These are phyloP conservation scores for Apiotrichum sp. DNA, from an alignment of 1,284 basidiomycete species.

Conservation along the genomic window DNA sequence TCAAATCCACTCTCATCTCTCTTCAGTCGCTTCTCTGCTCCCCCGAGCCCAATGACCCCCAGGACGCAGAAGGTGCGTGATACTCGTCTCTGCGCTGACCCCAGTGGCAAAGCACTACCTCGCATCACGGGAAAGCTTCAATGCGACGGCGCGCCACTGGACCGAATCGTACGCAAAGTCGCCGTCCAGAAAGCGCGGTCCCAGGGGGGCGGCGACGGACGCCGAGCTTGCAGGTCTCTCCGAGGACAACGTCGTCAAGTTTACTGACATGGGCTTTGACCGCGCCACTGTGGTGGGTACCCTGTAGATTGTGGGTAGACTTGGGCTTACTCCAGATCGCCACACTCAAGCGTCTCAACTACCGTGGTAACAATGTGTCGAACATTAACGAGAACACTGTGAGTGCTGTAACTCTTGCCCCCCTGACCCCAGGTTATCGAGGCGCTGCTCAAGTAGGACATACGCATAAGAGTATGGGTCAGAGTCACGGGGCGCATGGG, in stretches of 20 bases:
- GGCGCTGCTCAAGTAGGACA: slow-evolving; percentile 36
- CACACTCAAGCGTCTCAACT: slow-evolving; percentile 79
- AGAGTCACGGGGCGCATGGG: too few species aligned
- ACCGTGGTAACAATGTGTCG: slow-evolving; percentile 57
- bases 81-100: neutral
- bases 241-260: slow-evolving; percentile 48
- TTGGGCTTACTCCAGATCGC: slow-evolving; percentile 53
- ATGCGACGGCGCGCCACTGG: slow-evolving; percentile 92
- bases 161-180: slow-evolving; percentile 80
- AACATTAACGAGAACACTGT: slow-evolving; percentile 44
- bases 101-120: slow-evolving; percentile 90
- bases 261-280: slow-evolving; percentile 50
- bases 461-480: too few species aligned
- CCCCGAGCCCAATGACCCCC: slow-evolving; percentile 93
- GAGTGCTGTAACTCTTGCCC: slow-evolving; percentile 7
- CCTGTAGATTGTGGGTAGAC: neutral
- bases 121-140: slow-evolving; percentile 77
- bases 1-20: slow-evolving; percentile 94
- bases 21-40: slow-evolving; percentile 92
- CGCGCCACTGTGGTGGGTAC: slow-evolving; percentile 44
- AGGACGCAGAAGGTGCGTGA: slow-evolving; percentile 73
- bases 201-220: slow-evolving; percentile 24
- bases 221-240: slow-evolving; percentile 50
- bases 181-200: slow-evolving; percentile 37
- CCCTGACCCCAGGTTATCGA: slow-evolving; percentile 37